Base-by-base conservation (phyloP, 106 monocot genomes). In the Amphibolis antarctica region DNA sequence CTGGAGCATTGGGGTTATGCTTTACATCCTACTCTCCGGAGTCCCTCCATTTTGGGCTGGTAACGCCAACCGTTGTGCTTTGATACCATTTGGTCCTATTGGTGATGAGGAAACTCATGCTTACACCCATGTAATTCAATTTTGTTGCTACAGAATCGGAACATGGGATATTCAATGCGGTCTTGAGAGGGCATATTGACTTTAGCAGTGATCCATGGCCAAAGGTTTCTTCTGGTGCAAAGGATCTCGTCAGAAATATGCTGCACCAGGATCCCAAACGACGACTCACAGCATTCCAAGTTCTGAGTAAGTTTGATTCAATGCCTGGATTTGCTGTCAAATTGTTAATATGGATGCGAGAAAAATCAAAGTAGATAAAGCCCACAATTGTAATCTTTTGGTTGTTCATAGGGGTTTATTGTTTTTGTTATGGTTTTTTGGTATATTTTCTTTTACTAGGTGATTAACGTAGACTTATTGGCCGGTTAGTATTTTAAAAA, bases 11-110 rank as follows among this genome's bases (percentile, higher is more conserved):
- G 81, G 81, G 4, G 81, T 81, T 7, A 76, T 81, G 76, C 73
- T 81, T 0, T 81, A 81, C 23, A 81, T 81, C 62, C 54, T 81
- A 56, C 65, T 81, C 12, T 69, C 52, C 29, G 81, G 81, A 13
- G 73, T 76, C 52, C 81, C 81, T 65, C 81, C 76, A 17, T 81
- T 81, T 46, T 81, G 81, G 81, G 81, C 76, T 28, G 81, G 81
- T 81, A 73, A 42, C 11, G 0, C 12, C 42, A 17, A 30, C 12
- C 9, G 14, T 49, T n/a, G 3, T 49, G 48, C 13, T 49, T 49
- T 49, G 13, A 49, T 4, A 55, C 25, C 55, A 49, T 49, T 12
- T 26, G 26, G 36, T 36, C 36, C 36, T 36, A 7, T 36, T 36
- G 7, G 36, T 36, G 36, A 36, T 36, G 7, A 36, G 36, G 36